Percentiles rank a stretch among this genome's conserved stretches.
phyloP scores from a whole-genome alignment of 1,284 basidiomycete species.

The Apiotrichum laibachii region DNA sequence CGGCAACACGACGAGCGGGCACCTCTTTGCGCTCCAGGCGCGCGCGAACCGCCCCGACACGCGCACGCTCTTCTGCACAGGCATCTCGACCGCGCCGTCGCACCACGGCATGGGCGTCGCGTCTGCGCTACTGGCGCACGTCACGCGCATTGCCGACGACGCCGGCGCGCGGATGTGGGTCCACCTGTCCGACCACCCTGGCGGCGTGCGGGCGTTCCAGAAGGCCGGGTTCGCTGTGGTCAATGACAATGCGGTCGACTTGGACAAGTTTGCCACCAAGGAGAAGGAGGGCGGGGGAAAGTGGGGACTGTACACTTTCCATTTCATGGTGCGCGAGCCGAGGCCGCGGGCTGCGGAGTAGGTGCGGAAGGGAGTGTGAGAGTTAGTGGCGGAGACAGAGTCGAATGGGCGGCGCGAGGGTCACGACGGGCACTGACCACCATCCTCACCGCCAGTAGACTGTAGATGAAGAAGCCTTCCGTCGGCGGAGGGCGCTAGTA shows the following conservation, averaged over 20 bases:
- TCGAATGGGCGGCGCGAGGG: too few relatives aligned
- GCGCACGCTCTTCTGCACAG: constrained; percentile 1
- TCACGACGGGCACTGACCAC: too few relatives aligned
- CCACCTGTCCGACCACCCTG: neutral
- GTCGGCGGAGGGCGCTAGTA: too few relatives aligned
- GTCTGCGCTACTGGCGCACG: neutral
- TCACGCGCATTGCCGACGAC: neutral
- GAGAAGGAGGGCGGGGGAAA: too few relatives aligned
- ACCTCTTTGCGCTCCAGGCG: neutral
- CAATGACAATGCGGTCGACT: neutral
- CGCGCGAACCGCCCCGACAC: neutral
- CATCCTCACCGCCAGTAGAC: too few relatives aligned
- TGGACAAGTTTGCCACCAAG: too few relatives aligned
- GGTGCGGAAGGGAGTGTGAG: too few relatives aligned
- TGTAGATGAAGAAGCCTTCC: too few relatives aligned
- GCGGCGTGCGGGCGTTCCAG: constrained; percentile 4
- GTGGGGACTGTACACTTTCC: neutral
- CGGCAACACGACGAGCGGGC: neutral
- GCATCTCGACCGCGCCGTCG: neutral
- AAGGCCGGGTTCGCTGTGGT: neutral
- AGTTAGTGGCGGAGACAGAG: too few relatives aligned
- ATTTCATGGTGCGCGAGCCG: too few relatives aligned
- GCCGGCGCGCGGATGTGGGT: neutral
- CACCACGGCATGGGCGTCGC: neutral
- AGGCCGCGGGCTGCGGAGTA: too few relatives aligned